Evolutionary conservation across 1,139 yeast species (phyloP), one percentile per base, ranked within the genome.

Genomic region (Sugiyamaella neomexicana): DNA sequence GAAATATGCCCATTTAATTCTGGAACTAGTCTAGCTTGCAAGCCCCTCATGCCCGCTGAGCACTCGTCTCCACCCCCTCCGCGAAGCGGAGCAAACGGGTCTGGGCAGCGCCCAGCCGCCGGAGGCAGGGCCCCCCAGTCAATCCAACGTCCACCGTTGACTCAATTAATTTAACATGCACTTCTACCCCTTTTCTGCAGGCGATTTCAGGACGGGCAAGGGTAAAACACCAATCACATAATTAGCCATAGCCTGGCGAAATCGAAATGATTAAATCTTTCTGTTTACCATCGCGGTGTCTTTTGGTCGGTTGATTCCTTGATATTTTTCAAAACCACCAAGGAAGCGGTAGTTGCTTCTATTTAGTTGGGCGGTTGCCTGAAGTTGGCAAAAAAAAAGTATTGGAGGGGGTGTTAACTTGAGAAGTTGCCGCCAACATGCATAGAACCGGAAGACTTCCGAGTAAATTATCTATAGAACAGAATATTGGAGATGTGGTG

Each of bases 381-480:
- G 38, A 34, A 34, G 4, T 13, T 34, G 38, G 38, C 12, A 13
- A 32, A 32, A 32, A n/a, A n/a, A n/a, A n/a, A n/a, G n/a, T n/a
- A 34, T 34, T 34, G 38, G 38, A 16, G 38, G 37, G 7, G 12
- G 13, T 5, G 5, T n/a, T 20, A 20, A 20, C 25, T 20, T 20
- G 25, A 20, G 16, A 34, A 34, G 38, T n/a, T n/a, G 16, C 16
- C 15, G 15, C n/a, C 17, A 47, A 6, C 12, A 47, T 47, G 51
- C 45, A 47, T 27, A 39, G 51, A 41, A 38, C 51, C 3, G 40
- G 51, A 16, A 39, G 51, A 32, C 39, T 47, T 9, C 51, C 46
- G 6, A 47, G 51, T 40, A 47, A 47, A 29, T 13, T 47, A 31
- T 47, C 51, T 15, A 47, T 47, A 39, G 51, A 47, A 40, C 40